Evolutionary conservation across 768 basidiomycete genomes (phyloP).

Genomic region (Termitomyces sp.): DNA sequence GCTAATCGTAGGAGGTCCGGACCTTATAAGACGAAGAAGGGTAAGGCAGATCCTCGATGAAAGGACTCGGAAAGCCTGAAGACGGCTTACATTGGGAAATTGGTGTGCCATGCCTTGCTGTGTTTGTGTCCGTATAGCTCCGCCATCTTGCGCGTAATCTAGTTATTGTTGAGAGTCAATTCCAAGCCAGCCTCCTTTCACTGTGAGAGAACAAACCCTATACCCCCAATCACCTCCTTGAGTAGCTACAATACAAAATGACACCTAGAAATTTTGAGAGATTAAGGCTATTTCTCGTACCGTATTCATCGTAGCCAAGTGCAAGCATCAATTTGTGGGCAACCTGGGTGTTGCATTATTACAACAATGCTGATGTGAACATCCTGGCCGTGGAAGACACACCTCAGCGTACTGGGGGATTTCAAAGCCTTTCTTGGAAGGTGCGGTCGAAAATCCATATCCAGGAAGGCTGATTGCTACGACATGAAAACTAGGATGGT

Average conservation of each 20-base stretch:
- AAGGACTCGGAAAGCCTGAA: not conserved
- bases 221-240: slow-evolving; percentile 23
- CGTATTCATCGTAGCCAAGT: slow-evolving; percentile 46
- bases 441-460: slow-evolving; percentile 57
- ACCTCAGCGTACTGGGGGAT: slow-evolving; percentile 52
- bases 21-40: slow-evolving; percentile 13
- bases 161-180: not conserved
- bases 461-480: slow-evolving; percentile 58
- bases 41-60: not conserved
- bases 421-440: slow-evolving; percentile 50
- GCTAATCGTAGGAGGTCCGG: slow-evolving; percentile 17
- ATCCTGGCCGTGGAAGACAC: not conserved
- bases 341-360: slow-evolving; percentile 23
- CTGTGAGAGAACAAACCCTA: slow-evolving; percentile 20
- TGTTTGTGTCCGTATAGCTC: slow-evolving; percentile 29
- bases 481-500: slow-evolving; percentile 60
- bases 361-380: not conserved
- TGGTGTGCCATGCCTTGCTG: slow-evolving; percentile 51
- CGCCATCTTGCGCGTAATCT: slow-evolving; percentile 26
- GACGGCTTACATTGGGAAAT: slow-evolving; percentile 29
- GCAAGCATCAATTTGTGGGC: slow-evolving; percentile 45
- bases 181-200: not conserved
- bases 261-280: too few species aligned
- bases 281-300: slow-evolving; percentile 6
- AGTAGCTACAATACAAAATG: too few species aligned